Conservation (phyloP, 1,284 basidiomycete species). For the Trametes pubescens region DNA sequence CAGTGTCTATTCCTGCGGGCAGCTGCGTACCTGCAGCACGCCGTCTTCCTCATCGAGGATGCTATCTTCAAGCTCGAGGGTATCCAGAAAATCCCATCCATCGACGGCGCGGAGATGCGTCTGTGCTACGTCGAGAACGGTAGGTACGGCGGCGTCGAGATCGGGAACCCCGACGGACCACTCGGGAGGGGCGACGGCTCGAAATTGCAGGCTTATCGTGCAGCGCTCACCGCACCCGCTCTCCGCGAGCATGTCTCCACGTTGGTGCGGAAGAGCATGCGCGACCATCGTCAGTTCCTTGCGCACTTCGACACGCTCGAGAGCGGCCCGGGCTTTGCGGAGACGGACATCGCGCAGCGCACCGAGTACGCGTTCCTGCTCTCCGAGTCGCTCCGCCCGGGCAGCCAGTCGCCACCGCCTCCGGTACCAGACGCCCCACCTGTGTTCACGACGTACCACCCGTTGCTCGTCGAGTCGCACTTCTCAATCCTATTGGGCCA, state of each 20-base stretch:
- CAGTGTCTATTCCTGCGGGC: conserved; percentile 85
- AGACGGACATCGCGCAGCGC: conserved; percentile 59
- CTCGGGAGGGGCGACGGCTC: conserved; percentile 63
- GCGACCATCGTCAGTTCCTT: conserved; percentile 83
- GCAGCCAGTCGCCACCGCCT: conserved; percentile 52
- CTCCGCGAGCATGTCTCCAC: conserved; percentile 66
- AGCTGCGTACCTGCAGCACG: conserved; percentile 80
- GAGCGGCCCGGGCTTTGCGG: conserved; percentile 44
- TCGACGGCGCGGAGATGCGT: conserved; percentile 75
- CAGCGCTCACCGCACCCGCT: conserved; percentile 55
- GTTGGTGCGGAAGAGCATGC: conserved; percentile 73
- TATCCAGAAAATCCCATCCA: conserved; percentile 60
- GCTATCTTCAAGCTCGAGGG: conserved; percentile 74
- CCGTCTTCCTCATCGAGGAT: conserved; percentile 73
- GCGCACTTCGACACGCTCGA: conserved; percentile 80
- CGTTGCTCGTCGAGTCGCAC: conserved; percentile 82
- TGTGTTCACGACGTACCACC: conserved; percentile 85
- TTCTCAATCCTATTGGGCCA: conserved; percentile 77
- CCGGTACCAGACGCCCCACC: conserved; percentile 50
- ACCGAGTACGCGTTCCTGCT: conserved; percentile 73
- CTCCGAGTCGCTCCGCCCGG: conserved; percentile 70
- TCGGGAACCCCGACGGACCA: conserved; percentile 78
- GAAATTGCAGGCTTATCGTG: conserved; percentile 70
- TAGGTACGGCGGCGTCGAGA: conserved; percentile 78
- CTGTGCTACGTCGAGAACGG: conserved; percentile 76